These are phyloP conservation scores for Rhodotorula kratochvilovae DNA, from an alignment of 768 basidiomycete species.

Conservation along the genomic window DNA sequence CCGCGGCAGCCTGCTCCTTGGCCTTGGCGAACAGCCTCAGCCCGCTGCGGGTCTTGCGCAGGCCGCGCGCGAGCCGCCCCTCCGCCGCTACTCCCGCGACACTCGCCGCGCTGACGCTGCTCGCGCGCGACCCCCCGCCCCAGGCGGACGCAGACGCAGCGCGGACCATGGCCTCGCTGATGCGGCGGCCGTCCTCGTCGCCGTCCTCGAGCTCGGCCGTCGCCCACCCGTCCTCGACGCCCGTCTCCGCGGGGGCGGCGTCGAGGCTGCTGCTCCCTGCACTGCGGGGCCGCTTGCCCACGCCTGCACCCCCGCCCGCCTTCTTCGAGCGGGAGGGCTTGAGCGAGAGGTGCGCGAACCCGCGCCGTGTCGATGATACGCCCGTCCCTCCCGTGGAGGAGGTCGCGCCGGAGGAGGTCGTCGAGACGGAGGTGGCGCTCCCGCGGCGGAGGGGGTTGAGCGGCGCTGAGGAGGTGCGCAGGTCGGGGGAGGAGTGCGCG, in stretches of 20 bases:
- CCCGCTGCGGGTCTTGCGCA: conserved; percentile 24
- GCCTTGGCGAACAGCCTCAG: conserved; percentile 17
- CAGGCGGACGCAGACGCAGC: no score
- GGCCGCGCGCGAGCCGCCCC: conserved; percentile 15
- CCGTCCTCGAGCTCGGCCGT: conserved; percentile 11
- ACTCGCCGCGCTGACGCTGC: neutral
- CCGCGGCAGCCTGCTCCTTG: neutral
- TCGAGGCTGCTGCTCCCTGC: neutral
- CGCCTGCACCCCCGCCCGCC: no score
- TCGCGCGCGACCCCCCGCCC: neutral
- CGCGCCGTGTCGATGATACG: neutral
- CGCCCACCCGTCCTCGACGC: conserved; percentile 25
- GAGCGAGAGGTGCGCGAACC: conserved; percentile 12
- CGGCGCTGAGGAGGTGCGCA: neutral
- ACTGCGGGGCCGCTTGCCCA: neutral
- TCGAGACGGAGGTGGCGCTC: conserved; percentile 1
- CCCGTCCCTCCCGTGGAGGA: neutral
- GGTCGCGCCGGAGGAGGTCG: neutral
- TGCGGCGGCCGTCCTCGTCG: conserved; percentile 6
- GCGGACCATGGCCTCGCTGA: conserved; percentile 14
- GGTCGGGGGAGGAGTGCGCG: neutral
- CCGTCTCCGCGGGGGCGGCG: neutral
- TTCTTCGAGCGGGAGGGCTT: neutral
- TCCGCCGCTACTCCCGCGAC: neutral
- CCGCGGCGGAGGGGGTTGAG: neutral